Evolutionary conservation across 2,329 filamentous ascomycete species (phyloP), one percentile per base, ranked within the genome.

Genomic region (Talaromyces sp.): DNA sequence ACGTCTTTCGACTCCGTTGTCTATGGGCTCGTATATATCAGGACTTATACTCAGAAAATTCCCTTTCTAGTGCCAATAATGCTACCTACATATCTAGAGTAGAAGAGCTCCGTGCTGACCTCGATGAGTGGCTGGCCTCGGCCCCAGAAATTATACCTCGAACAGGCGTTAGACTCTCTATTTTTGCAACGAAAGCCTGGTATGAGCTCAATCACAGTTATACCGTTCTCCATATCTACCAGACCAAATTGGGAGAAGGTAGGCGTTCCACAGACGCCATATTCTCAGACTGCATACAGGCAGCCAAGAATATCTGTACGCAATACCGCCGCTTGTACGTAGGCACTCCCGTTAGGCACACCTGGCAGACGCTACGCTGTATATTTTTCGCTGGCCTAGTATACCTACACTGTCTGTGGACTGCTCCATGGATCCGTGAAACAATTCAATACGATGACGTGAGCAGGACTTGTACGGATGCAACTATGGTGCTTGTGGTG

Each of bases 191-290:
- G 0, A 61, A 61, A 6, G 69, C 71, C 12, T 78, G 75, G 75
- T 78, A 78, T 53, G 61, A 68, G 3, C 65, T 78, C 1, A 72
- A 72, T 1, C 77, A 77, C 53, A 63, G 76, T 58, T 70, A 78
- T 59, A 72, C 74, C 1, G 70, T 78, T 24, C 65, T 78, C 5
- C 63, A 77, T 2, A 64, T 79, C 1, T 76, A 78, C 56, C 68
- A 21, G 14, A 19, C 41, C 19, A 6, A 46, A 46, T 46, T 46
- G 10, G 41, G n/a, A 19, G 41, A 46, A 46, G 41, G 17, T 11
- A 19, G 41, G 17, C 3, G 19, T 11, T 46, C 41, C 17, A 21
- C 17, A 3, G 17, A 46, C 10, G 1, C 41, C 19, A n/a, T 46
- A 46, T 69, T 72, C 24, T 48, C 66, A 1, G 66, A 66, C 8